phyloP scores from a whole-genome alignment of 2,329 filamentous ascomycete genomes.

The Colletotrichum sp. region DNA sequence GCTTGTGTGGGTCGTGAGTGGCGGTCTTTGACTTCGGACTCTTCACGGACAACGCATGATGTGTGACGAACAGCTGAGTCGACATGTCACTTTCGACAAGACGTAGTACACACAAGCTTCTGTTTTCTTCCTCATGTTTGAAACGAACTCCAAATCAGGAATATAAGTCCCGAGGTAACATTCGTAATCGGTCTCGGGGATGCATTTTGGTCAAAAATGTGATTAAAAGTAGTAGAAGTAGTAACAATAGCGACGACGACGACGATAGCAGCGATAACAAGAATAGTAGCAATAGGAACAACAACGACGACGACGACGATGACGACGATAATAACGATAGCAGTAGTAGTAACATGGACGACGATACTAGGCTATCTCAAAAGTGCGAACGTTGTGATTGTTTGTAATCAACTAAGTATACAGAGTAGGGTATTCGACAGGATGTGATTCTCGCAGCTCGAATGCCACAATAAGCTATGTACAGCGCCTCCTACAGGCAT shows the following conservation, averaged over 20 bases:
- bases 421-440: not conserved
- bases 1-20: not conserved
- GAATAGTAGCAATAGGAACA: too few relatives aligned
- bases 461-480: not conserved
- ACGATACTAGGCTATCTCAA: not conserved
- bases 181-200: not conserved
- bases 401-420: not conserved
- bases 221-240: too few relatives aligned
- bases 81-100: not conserved
- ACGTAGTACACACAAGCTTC: not conserved
- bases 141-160: not conserved
- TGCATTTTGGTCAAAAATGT: not conserved
- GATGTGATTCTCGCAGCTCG: not conserved
- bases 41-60: not conserved
- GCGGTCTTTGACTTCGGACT: not conserved
- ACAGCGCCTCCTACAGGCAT: not conserved
- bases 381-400: not conserved
- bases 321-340: too few relatives aligned
- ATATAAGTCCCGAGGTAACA: not conserved
- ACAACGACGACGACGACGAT: too few relatives aligned
- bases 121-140: not conserved
- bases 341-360: too few relatives aligned
- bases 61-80: not conserved
- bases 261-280: too few relatives aligned
- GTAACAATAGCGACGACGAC: too few relatives aligned